Evolutionary conservation across 495 filamentous ascomycete genomes (phyloP), one percentile per base, ranked within the genome.

Genomic region (Clohesyomyces aquaticus): DNA sequence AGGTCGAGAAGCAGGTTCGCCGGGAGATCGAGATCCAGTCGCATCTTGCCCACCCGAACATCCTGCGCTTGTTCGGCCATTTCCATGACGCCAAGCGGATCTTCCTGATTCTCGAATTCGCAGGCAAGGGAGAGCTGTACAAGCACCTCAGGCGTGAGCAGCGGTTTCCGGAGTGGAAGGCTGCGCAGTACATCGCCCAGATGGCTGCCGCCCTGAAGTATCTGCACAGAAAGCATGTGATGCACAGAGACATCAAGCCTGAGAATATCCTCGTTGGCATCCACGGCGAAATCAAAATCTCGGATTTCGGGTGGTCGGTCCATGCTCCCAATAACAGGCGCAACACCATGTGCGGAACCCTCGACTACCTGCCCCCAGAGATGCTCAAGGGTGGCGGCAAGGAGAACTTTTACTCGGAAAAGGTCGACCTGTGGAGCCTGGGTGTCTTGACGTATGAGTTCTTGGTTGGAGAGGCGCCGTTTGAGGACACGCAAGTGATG

Each of bases 191-290:
- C 72, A 90, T 97, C 65, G 95, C 93, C n/a, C 94, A 98, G 77
- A 98, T 98, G 95, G 91, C 95, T 19, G 87, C 89, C 46, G 94
- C 94, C 22, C 78, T 98, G 67, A 86, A 85, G 61, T 98, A 98
- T 69, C 79, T 98, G 23, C 94, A 98, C 78, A 91, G 90, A 73
- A 98, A 98, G 79, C 94, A 98, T 73, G 91, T 98, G 67, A 98
- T 98, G 79, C 94, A 98, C 71, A 87, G 94, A 46, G 94, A 98
- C 68, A 98, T 98, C 79, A 98, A 98, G 79, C 94, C 94, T 11
- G 94, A 98, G 77, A 98, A 98, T 71, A 98, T 98, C 67, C 85
- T 98, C 16, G 87, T 98, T 38, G 94, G 94, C 19, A 93, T 98
- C 55, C 93, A 98, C 72, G 94, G 93, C 43, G 94, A 98, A 77